Conservation (phyloP, 2,329 filamentous ascomycete species). For the Epichloe brachyelytri region DNA sequence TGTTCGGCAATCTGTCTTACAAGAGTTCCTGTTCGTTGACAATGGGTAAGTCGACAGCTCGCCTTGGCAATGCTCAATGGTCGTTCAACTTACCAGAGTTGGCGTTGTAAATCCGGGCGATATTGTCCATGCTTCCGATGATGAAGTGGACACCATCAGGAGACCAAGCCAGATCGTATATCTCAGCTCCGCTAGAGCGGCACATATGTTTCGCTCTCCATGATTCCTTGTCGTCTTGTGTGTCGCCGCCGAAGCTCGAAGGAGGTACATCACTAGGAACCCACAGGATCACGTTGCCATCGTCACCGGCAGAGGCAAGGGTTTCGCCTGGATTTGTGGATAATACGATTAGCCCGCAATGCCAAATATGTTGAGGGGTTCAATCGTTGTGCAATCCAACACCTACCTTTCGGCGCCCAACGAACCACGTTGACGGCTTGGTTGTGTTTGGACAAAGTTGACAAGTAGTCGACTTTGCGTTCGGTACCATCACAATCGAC, state of each 20-base stretch:
- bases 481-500: slow-evolving; percentile 76
- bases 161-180: slow-evolving; percentile 97
- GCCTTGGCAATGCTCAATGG: background rate
- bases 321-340: slow-evolving; percentile 55
- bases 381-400: background rate
- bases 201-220: slow-evolving; percentile 99
- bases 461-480: slow-evolving; percentile 80
- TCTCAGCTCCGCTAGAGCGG: slow-evolving; percentile 84
- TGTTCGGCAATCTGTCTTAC: slow-evolving; percentile 94
- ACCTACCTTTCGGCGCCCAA: slow-evolving; percentile 80
- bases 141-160: slow-evolving; percentile 96
- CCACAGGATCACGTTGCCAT: slow-evolving; percentile 95
- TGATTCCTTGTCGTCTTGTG: slow-evolving; percentile 84
- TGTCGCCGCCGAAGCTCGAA: slow-evolving; percentile 66
- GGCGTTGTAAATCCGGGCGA: slow-evolving; percentile 92
- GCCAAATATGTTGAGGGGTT: background rate
- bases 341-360: background rate
- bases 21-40: slow-evolving; percentile 33
- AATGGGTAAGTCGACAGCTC: slow-evolving; percentile 3
- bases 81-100: slow-evolving; percentile 53
- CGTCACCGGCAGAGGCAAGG: slow-evolving; percentile 88
- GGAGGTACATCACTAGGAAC: slow-evolving; percentile 69
- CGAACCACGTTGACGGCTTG: slow-evolving; percentile 97
- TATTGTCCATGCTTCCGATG: slow-evolving; percentile 98
- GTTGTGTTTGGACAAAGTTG: slow-evolving; percentile 83